These are phyloP conservation scores for Globisporangium canariense DNA, from an alignment of 352 stramenopile species.

Conservation along the genomic window DNA sequence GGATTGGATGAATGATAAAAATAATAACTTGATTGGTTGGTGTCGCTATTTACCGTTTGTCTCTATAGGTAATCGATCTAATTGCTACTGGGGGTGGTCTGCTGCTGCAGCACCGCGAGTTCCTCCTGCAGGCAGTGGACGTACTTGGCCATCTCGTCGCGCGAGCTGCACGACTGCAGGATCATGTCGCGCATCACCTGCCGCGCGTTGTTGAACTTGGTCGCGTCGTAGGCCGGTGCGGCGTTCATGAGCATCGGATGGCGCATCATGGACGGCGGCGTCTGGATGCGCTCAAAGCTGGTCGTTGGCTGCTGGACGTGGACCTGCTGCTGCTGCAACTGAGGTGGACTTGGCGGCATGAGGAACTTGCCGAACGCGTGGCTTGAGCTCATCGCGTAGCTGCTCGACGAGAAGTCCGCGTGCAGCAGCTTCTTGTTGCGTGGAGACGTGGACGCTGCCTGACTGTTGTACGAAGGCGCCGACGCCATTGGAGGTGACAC, in stretches of 20 bases:
- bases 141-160: conserved; percentile 52
- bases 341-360: conserved; percentile 5
- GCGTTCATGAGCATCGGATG: conserved; percentile 27
- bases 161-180: conserved; percentile 44
- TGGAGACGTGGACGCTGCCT: conserved; percentile 37
- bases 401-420: conserved; percentile 23
- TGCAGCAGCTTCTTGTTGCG: conserved; percentile 45
- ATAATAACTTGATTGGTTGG: conserved; percentile 10
- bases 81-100: conserved; percentile 10
- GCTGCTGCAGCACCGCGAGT: conserved; percentile 38
- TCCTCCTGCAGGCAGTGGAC: conserved; percentile 53
- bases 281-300: conserved; percentile 2
- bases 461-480: conserved; percentile 40
- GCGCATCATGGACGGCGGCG: conserved; percentile 19
- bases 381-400: conserved; percentile 5
- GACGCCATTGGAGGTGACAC: conserved; percentile 36
- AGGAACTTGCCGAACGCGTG: conserved; percentile 13
- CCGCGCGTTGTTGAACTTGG: conserved; percentile 33
- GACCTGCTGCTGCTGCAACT: background rate
- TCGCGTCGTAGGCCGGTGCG: conserved; percentile 17
- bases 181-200: conserved; percentile 48
- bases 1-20: conserved; percentile 1
- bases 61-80: conserved; percentile 3
- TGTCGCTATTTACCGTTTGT: background rate
- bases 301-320: background rate